phyloP scores from a whole-genome alignment of 805 yeast genomes.

The Candida mattraensis region DNA sequence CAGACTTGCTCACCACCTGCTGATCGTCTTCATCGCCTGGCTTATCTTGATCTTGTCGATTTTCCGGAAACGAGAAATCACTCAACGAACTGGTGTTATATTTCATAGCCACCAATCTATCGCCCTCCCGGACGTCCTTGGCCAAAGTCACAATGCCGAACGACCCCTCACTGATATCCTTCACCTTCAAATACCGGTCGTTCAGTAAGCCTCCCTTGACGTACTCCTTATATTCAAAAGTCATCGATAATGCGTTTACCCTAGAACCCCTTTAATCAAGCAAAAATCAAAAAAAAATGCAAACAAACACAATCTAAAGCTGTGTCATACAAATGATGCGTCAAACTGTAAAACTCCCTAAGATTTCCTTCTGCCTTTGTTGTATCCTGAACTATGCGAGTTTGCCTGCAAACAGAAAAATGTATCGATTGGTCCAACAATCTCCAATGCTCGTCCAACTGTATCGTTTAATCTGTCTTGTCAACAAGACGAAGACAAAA shows the following conservation, averaged over 20 bases:
- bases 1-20: conserved; percentile 30
- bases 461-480: no score
- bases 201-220: conserved; percentile 48
- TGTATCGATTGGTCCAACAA: no score
- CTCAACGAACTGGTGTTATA: conserved; percentile 66
- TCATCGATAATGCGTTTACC: conserved; percentile 26
- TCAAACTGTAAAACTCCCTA: no score
- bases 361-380: no score
- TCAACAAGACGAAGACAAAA: no score
- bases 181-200: conserved; percentile 63
- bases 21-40: conserved; percentile 16
- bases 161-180: conserved; percentile 86
- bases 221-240: conserved; percentile 30
- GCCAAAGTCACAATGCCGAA: conserved; percentile 92
- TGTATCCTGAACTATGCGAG: no score
- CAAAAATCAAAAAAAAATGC: background rate
- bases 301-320: background rate
- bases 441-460: no score
- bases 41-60: conserved; percentile 16
- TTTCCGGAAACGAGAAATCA: conserved; percentile 29
- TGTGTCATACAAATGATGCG: background rate
- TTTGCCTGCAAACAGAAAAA: no score
- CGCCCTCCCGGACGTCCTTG: conserved; percentile 52
- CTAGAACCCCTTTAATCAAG: conserved; percentile 1
- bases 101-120: conserved; percentile 76